Evolutionary conservation across 2,329 filamentous ascomycete species (phyloP), one percentile per base, ranked within the genome.

Genomic region (Fusarium sp.): DNA sequence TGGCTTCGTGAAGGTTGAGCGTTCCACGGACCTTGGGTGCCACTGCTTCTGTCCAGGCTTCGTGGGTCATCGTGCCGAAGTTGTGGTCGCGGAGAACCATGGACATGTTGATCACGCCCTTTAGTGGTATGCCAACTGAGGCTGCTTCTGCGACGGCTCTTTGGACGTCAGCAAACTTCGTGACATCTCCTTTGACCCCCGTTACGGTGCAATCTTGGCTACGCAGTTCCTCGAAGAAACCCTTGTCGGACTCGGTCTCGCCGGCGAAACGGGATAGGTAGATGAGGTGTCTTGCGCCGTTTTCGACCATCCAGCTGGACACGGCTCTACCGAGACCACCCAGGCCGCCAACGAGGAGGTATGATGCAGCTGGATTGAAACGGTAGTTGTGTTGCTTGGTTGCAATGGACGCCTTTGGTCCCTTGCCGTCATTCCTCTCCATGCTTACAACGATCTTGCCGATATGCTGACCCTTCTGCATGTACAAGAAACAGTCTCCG

Each of bases 321-420:
- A 61, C 32, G 22, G 56, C 34, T 42, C 45, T 45, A 40, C 62
- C 56, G 22, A 65, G 50, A 24, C 62, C 62, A 27, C 57, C 57
- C 14, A 65, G 46, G 15, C 62, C 62, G 7, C 62, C 68, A 51
- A 76, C 75, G 5, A 77, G 46, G 15, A 73, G 72, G n/a, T 73
- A 75, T 43, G 76, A 72, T 20, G 25, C 30, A 49, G 54, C 45
- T 27, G 44, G 45, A 24, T 53, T 46, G 46, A 46, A 40, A 54
- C 50, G 27, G 58, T 47, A 44, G 38, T 43, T 49, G 29, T 44
- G 32, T 25, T 38, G 34, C 38, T 22, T 50, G 44, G 44, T 47
- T 40, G 29, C 45, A 42, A 38, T 43, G 34, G 45, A 50, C 34
- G 38, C 11, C 34, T 50, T 52, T 29, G 49, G 49, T 27, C 49